Conservation (phyloP, 2,329 filamentous ascomycete genomes). For the Chaetomium sp. region DNA sequence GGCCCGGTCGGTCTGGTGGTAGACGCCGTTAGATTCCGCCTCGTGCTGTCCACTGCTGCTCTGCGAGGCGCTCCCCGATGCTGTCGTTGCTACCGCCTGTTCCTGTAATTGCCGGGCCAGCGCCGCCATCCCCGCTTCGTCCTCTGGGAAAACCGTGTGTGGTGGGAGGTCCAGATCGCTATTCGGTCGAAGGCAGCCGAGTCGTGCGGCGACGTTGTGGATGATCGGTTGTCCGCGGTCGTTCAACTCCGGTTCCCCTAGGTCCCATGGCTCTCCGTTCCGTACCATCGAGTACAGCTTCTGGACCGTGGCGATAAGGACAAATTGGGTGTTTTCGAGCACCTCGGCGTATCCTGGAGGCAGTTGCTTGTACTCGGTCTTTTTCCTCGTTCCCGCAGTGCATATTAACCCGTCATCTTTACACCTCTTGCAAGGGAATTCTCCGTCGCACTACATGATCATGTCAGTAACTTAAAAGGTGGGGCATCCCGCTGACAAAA, state of each 20-base stretch:
- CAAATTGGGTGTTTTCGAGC: conserved; percentile 58
- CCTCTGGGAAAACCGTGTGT: conserved; percentile 55
- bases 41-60: conserved; percentile 9
- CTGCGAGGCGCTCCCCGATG: conserved; percentile 18
- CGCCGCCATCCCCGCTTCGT: conserved; percentile 51
- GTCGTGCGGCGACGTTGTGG: conserved; percentile 58
- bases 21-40: conserved; percentile 9
- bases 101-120: conserved; percentile 49
- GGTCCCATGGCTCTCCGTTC: conserved; percentile 51
- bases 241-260: conserved; percentile 58
- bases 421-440: conserved; percentile 60
- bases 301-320: conserved; percentile 57
- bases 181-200: conserved; percentile 58
- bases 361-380: conserved; percentile 63
- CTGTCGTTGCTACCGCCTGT: conserved; percentile 29
- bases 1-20: conserved; percentile 37
- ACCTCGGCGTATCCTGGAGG: conserved; percentile 60
- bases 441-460: conserved; percentile 51
- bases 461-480: conserved; percentile 1
- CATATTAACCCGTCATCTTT: conserved; percentile 60
- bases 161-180: conserved; percentile 54
- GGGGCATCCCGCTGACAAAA: no score
- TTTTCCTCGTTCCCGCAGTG: conserved; percentile 57
- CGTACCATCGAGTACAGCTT: conserved; percentile 61
- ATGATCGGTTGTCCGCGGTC: conserved; percentile 57